These are phyloP conservation scores for Candida tibetensis DNA, from an alignment of 805 yeast species.

Conservation along the genomic window DNA sequence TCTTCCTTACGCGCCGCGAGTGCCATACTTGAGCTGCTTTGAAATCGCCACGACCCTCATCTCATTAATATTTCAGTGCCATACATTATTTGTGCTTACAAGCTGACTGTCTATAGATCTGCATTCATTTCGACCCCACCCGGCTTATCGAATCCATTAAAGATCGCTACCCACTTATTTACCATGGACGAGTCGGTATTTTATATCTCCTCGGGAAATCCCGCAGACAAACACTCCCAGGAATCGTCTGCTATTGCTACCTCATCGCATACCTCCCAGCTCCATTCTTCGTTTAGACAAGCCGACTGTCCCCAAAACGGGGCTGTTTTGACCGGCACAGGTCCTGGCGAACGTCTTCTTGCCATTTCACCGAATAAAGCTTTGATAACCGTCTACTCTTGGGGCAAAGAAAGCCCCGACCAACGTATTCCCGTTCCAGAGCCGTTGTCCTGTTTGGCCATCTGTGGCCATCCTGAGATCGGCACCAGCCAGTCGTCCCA, in stretches of 20 bases:
- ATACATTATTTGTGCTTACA: no score
- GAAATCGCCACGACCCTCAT: no score
- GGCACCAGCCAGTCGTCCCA: constrained; percentile 12
- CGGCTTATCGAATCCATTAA: no score
- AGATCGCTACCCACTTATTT: no score
- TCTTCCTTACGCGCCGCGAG: no score
- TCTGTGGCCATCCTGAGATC: constrained; percentile 35
- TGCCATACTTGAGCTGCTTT: no score
- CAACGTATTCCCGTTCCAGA: constrained; percentile 87
- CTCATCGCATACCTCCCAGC: constrained; percentile 47
- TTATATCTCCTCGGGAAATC: constrained; percentile 44
- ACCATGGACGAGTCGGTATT: constrained; percentile 52
- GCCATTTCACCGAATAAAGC: constrained; percentile 73
- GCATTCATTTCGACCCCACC: no score
- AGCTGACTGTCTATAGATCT: no score
- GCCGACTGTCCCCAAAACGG: constrained; percentile 48
- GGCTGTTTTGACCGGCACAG: constrained; percentile 45
- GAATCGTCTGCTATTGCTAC: constrained; percentile 40
- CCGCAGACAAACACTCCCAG: constrained; percentile 44
- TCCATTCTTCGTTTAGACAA: constrained; percentile 50
- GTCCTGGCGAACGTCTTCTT: constrained; percentile 51
- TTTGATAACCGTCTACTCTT: constrained; percentile 64
- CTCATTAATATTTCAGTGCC: no score
- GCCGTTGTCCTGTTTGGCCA: constrained; percentile 55
- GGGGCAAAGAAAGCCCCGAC: constrained; percentile 70